Percentiles rank a stretch among this genome's conserved stretches.
Evolutionary conservation across 495 filamentous ascomycete species (phyloP).

Genomic region (Venustampulla echinocandica): DNA sequence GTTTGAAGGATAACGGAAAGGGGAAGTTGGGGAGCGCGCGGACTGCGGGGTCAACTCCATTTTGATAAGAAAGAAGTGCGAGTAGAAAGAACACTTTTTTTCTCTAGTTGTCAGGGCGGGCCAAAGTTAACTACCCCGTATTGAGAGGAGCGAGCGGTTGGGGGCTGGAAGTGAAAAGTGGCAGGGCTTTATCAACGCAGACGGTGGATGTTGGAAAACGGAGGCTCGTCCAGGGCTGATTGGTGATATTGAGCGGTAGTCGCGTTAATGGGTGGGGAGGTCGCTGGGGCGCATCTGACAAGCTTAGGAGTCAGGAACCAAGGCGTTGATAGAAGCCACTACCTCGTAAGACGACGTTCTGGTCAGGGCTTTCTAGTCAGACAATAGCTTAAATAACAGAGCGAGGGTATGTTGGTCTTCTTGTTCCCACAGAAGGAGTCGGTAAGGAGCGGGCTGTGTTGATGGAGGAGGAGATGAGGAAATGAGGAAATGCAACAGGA

Average conservation of each 20-base stretch:
- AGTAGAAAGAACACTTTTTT: constrained; percentile 3
- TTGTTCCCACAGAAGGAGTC: too few relatives aligned
- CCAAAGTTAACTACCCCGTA: too few relatives aligned
- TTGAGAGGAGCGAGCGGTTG: background rate
- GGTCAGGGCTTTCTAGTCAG: too few relatives aligned
- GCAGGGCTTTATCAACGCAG: background rate
- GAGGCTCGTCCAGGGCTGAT: background rate
- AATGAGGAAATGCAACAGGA: too few relatives aligned
- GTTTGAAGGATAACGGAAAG: constrained; percentile 16
- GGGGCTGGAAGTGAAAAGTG: background rate
- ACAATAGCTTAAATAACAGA: too few relatives aligned
- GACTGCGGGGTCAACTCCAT: constrained; percentile 26
- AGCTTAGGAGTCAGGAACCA: background rate
- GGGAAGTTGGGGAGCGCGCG: constrained; percentile 20
- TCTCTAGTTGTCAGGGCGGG: too few relatives aligned
- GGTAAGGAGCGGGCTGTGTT: background rate
- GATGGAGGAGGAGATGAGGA: background rate
- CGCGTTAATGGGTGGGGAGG: background rate
- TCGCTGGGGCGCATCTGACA: background rate
- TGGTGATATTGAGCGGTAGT: background rate
- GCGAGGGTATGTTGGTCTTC: too few relatives aligned
- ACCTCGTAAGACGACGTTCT: too few relatives aligned
- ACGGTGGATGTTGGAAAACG: background rate
- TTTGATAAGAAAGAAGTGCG: constrained; percentile 2
- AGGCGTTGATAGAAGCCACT: background rate